Percentiles rank a stretch among this genome's conserved stretches.
Evolutionary conservation across 2,329 filamentous ascomycete species (phyloP).

Genomic region (Nemania diffusa): DNA sequence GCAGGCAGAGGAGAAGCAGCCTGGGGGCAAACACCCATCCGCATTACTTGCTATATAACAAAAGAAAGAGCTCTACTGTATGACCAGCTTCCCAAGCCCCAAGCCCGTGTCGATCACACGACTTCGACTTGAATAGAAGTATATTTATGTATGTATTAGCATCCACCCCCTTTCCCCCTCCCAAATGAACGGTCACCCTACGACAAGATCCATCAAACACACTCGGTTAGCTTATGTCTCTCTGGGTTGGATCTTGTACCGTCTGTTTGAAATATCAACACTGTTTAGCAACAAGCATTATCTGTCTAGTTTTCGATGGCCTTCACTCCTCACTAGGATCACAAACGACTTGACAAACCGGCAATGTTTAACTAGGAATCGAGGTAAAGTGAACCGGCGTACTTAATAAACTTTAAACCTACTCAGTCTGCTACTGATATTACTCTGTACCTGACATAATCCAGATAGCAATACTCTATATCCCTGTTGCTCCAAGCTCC

Average conservation of each 20-base stretch:
- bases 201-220: background rate
- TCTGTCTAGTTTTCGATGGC: background rate
- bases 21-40: slow-evolving; percentile 23
- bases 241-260: background rate
- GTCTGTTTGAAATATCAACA: slow-evolving; percentile 2
- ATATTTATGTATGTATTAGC: slow-evolving; percentile 3
- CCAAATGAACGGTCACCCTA: background rate
- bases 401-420: background rate
- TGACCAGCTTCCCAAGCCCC: background rate
- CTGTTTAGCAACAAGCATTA: slow-evolving; percentile 4
- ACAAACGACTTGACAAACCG: slow-evolving; percentile 36
- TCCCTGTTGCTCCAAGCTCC: slow-evolving; percentile 8
- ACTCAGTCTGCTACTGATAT: background rate
- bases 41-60: slow-evolving; percentile 4
- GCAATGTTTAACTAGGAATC: slow-evolving; percentile 32
- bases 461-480: background rate
- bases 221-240: background rate
- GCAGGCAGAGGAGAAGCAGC: slow-evolving; percentile 5
- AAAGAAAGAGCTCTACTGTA: slow-evolving; percentile 20
- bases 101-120: slow-evolving; percentile 23
- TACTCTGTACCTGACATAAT: background rate
- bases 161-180: background rate
- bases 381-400: slow-evolving; percentile 6
- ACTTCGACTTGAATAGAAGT: slow-evolving; percentile 4
- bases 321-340: background rate